A percentile compares a stretch with the other conserved stretches of the same genome.
phyloP scores from a whole-genome alignment of 768 basidiomycete species.

The Termitomyces sp. region DNA sequence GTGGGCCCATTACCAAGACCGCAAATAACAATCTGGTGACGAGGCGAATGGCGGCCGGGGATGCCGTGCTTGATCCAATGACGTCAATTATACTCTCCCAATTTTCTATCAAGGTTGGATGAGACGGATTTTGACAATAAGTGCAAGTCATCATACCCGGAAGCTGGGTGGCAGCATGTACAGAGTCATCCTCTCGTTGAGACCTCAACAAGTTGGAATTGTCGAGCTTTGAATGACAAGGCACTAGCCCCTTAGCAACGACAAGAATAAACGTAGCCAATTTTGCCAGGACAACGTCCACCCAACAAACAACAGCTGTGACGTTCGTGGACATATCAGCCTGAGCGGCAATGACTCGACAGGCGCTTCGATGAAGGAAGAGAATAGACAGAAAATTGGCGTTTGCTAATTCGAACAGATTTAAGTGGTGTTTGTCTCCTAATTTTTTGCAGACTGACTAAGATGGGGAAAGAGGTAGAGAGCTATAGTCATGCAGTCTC shows the following conservation, averaged over 20 bases:
- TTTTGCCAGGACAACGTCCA: constrained; percentile 53
- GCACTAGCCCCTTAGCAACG: constrained; percentile 17
- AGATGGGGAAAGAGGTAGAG: constrained; percentile 12
- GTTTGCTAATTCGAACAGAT: constrained; percentile 19
- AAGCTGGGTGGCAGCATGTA: constrained; percentile 62
- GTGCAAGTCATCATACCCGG: constrained; percentile 39
- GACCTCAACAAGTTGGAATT: constrained; percentile 23
- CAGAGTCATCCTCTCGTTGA: constrained; percentile 44
- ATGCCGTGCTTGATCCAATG: constrained; percentile 43
- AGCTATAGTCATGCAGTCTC: background rate
- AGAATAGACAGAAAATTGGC: constrained; percentile 30
- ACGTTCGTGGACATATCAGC: constrained; percentile 18
- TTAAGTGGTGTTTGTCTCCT: constrained; percentile 7
- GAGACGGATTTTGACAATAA: background rate
- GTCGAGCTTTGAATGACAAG: constrained; percentile 19
- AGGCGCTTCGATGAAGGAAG: constrained; percentile 47
- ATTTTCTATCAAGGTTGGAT: constrained; percentile 31
- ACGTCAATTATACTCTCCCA: constrained; percentile 45
- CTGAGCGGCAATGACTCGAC: constrained; percentile 37
- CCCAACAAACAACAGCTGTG: constrained; percentile 52
- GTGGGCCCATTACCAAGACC: constrained; percentile 46
- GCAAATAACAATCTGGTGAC: constrained; percentile 52
- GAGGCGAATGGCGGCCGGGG: constrained; percentile 57
- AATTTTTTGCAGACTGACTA: constrained; percentile 17
- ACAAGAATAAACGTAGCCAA: constrained; percentile 32